phyloP scores from a whole-genome alignment of 2,329 filamentous ascomycete genomes.

The Phialocephala sp. region DNA sequence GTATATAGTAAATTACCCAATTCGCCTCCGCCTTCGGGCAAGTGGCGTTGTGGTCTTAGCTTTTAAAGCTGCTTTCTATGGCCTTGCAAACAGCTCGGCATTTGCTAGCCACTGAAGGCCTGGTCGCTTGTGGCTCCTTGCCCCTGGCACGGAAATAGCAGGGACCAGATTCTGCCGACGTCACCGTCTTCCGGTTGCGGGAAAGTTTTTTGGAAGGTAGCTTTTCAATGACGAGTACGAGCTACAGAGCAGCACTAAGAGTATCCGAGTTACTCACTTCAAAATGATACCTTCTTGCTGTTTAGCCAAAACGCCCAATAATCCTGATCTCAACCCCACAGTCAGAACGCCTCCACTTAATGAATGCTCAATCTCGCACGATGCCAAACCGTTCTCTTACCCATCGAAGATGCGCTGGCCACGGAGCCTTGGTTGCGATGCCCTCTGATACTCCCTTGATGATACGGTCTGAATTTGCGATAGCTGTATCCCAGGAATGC shows the following conservation, averaged over 20 bases:
- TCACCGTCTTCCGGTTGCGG: neutral
- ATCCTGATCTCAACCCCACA: neutral
- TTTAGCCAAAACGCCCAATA: neutral
- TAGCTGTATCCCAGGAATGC: slow-evolving; percentile 94
- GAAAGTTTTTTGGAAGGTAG: too few species aligned
- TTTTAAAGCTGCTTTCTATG: too few species aligned
- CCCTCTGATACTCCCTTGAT: slow-evolving; percentile 19
- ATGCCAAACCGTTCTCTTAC: slow-evolving; percentile 38
- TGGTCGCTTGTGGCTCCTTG: slow-evolving; percentile 4
- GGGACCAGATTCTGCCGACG: neutral
- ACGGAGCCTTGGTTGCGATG: slow-evolving; percentile 20
- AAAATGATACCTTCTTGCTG: slow-evolving; percentile 23
- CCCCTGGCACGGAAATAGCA: neutral
- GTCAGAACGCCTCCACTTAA: slow-evolving; percentile 22
- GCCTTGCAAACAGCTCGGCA: neutral
- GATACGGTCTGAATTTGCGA: slow-evolving; percentile 53
- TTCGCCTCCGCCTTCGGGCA: too few species aligned
- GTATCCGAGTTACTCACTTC: slow-evolving; percentile 35
- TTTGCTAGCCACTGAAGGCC: neutral
- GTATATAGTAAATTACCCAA: too few species aligned
- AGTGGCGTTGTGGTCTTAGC: too few species aligned
- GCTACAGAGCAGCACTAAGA: neutral
- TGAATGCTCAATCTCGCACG: slow-evolving; percentile 42
- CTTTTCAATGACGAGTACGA: neutral
- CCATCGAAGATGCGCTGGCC: slow-evolving; percentile 18